Base-by-base conservation (phyloP, 2,329 filamentous ascomycete species). In the Sporothrix brasiliensis region DNA sequence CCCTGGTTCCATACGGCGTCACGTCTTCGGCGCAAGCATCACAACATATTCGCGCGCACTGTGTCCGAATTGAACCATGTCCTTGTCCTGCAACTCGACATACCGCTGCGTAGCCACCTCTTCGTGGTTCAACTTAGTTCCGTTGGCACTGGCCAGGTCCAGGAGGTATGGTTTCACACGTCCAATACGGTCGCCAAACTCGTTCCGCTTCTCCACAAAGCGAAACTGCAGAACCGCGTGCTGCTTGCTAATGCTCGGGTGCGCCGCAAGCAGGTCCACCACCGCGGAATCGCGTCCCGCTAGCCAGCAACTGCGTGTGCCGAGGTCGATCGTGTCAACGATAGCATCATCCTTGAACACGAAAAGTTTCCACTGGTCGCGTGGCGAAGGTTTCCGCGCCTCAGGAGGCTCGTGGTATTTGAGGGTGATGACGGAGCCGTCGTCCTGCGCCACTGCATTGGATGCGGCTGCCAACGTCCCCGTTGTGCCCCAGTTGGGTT, bases 341-440 rank as follows among this genome's bases (percentile, higher is more conserved):
- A 96, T 85, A 70, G 93, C 91, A 39, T 86, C 80, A 13, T 89
- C 92, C 77, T 97, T 97, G 86, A 99, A 99, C 27, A 97, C 87
- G 78, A 96, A 98, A 63, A 99, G 83, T 72, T 92, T 92, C 94
- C 94, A 99, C 70, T 88, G 83, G 75, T 95, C 89, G 69, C 88
- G 90, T 0, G 90, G 77, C 0, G 94, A 86, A 0, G 95, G 92
- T 75, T 97, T 97, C 71, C 95, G 91, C 66, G 94, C 92, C 82
- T 99, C 95, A 13, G 92, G 83, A 1, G 95, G 95, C 80, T 99
- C 95, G 81, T 97, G 92, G 80, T 99, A 99, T 83, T 98, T 98
- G 61, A 99, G 87, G 3, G 92, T 88, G 69, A 97, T 89, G 27
- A 86, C 86, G 3, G 89, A 91, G 70, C 92, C 92, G 76, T 89